These are phyloP conservation scores for Mikania micrantha DNA, from an alignment of 129 eudicot genomes.

Conservation along the genomic window DNA sequence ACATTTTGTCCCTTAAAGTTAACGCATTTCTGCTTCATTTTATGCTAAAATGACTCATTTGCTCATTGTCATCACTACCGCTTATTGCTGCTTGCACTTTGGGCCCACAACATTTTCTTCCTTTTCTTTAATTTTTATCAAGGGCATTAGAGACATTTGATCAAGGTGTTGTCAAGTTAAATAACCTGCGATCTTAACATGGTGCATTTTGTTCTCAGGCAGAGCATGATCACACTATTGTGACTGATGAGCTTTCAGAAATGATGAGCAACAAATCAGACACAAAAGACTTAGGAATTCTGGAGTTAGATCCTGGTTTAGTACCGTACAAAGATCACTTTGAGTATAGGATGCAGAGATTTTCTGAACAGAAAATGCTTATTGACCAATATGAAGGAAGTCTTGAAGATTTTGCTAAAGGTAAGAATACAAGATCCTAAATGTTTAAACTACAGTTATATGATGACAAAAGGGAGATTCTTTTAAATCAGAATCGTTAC, in stretches of 20 bases:
- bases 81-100: not conserved
- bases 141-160: not conserved
- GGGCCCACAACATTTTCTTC: not conserved
- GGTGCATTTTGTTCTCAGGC: slow-evolving; percentile 35
- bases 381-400: slow-evolving; percentile 73
- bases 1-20: not conserved
- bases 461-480: not conserved
- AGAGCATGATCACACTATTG: slow-evolving; percentile 36
- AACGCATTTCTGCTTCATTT: not conserved
- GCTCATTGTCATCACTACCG: not conserved
- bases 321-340: slow-evolving; percentile 70
- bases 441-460: not conserved
- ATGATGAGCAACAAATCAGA: slow-evolving; percentile 34
- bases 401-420: slow-evolving; percentile 85
- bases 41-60: slow-evolving; percentile 5
- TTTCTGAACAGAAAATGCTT: slow-evolving; percentile 59
- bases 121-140: not conserved
- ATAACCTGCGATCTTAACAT: not conserved
- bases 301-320: slow-evolving; percentile 64
- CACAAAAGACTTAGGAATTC: slow-evolving; percentile 31
- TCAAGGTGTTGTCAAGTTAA: not conserved
- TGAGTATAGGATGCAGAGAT: slow-evolving; percentile 59
- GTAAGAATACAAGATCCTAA: slow-evolving; percentile 32
- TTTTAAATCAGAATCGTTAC: not conserved
- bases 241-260: slow-evolving; percentile 48